Evolutionary conservation across 495 filamentous ascomycete genomes (phyloP).

Genomic region (Penicillium canescens): DNA sequence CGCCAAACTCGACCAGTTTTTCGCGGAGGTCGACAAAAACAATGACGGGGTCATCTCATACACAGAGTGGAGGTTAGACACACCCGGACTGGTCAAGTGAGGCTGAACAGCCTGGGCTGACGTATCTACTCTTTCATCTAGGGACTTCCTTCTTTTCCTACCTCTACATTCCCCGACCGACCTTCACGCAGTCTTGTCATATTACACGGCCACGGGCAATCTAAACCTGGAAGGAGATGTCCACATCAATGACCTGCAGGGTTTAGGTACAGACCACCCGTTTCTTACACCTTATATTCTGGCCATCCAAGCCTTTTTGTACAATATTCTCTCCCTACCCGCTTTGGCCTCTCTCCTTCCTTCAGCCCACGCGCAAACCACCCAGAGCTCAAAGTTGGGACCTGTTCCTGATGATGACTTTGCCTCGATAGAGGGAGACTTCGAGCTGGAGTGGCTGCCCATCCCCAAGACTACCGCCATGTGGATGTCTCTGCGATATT

Average conservation of each 20-base stretch:
- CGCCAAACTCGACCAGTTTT: constrained; percentile 79
- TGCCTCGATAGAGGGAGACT: constrained; percentile 35
- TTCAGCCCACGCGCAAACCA: constrained; percentile 40
- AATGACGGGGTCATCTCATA: constrained; percentile 86
- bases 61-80: constrained; percentile 90
- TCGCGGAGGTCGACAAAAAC: constrained; percentile 85
- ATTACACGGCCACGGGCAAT: constrained; percentile 87
- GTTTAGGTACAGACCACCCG: constrained; percentile 84
- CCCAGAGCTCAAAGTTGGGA: constrained; percentile 21
- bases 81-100: constrained; percentile 2
- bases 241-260: constrained; percentile 84
- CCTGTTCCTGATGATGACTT: constrained; percentile 30
- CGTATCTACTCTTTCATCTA: constrained; percentile 34
- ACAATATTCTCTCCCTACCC: constrained; percentile 40
- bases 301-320: constrained; percentile 40
- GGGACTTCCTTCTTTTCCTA: constrained; percentile 94
- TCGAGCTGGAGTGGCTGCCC: constrained; percentile 47
- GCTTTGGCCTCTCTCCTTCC: constrained; percentile 40
- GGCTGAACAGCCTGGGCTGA: neutral
- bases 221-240: constrained; percentile 95
- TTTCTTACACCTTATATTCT: constrained; percentile 60
- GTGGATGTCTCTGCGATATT: constrained; percentile 50
- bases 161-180: constrained; percentile 66
- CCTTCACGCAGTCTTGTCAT: constrained; percentile 83
- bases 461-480: constrained; percentile 48